Evolutionary conservation across 2,329 filamentous ascomycete species (phyloP).

Genomic region (Xylaria arbuscula): DNA sequence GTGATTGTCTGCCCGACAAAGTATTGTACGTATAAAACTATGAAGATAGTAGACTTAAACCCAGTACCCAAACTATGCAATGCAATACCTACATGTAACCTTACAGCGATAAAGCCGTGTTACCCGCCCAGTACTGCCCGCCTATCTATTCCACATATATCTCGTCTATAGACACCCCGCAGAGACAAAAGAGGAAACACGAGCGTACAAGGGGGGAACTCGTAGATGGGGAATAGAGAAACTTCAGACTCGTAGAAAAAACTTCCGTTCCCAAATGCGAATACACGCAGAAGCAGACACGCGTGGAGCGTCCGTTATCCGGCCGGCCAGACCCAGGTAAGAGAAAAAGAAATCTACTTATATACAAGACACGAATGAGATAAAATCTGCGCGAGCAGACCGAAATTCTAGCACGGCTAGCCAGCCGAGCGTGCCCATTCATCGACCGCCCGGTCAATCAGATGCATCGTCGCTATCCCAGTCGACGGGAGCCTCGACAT

Average conservation of each 20-base stretch:
- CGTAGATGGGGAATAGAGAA: background rate
- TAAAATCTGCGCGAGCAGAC: constrained; percentile 7
- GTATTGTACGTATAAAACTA: no score
- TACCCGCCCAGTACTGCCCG: background rate
- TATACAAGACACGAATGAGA: background rate
- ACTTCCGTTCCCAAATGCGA: background rate
- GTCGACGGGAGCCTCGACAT: constrained; percentile 27
- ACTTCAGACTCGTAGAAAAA: background rate
- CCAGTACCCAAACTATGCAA: background rate
- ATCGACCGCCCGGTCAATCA: background rate
- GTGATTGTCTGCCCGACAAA: no score
- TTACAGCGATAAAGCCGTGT: background rate
- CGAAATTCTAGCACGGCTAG: background rate
- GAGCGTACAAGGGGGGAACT: no score
- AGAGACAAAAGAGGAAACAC: background rate
- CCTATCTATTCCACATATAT: constrained; percentile 2
- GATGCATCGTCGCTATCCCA: constrained; percentile 32
- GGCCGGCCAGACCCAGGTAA: background rate
- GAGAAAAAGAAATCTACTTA: background rate
- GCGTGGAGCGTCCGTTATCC: background rate
- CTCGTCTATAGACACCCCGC: background rate
- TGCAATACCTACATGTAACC: no score
- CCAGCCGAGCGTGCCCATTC: background rate
- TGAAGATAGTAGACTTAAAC: background rate
- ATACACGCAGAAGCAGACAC: background rate